Percentiles rank a stretch among this genome's conserved stretches.
These are phyloP conservation scores for Podospora anserina DNA, from an alignment of 495 filamentous ascomycete species.

Conservation along the genomic window DNA sequence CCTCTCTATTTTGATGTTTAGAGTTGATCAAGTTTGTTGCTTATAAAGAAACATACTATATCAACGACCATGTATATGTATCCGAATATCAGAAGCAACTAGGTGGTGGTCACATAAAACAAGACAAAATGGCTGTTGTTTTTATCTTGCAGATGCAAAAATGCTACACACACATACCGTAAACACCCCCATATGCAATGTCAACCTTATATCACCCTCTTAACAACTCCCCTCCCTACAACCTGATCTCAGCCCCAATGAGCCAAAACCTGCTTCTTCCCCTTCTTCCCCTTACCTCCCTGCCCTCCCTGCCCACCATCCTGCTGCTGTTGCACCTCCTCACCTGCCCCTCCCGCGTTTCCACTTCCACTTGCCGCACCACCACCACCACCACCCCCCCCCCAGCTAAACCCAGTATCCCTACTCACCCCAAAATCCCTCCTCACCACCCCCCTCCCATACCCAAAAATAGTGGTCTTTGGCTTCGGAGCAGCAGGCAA, in stretches of 20 bases:
- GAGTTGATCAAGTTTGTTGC: too few relatives aligned
- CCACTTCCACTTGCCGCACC: slow-evolving; percentile 1
- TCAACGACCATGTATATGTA: too few relatives aligned
- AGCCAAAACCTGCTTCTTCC: slow-evolving; percentile 76
- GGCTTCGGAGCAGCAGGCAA: slow-evolving; percentile 77
- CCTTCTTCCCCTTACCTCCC: slow-evolving; percentile 63
- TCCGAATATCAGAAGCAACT: too few relatives aligned
- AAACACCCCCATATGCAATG: too few relatives aligned
- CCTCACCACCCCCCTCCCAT: slow-evolving; percentile 64
- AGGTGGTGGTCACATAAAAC: too few relatives aligned
- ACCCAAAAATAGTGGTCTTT: slow-evolving; percentile 74
- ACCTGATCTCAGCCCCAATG: slow-evolving; percentile 41
- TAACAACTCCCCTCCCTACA: too few relatives aligned
- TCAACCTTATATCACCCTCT: too few relatives aligned
- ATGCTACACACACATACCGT: neutral
- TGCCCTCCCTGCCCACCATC: slow-evolving; percentile 34
- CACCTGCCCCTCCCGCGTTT: neutral
- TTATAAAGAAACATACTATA: too few relatives aligned
- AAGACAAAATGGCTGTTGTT: too few relatives aligned
- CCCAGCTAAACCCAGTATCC: slow-evolving; percentile 44
- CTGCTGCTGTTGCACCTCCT: slow-evolving; percentile 14
- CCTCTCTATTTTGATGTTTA: too few relatives aligned
- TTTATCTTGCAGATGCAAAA: too few relatives aligned
- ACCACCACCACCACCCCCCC: slow-evolving; percentile 20
- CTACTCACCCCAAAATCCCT: slow-evolving; percentile 54